Base-by-base conservation (phyloP, 257 asterid species). In the Hygrophila difformis region DNA sequence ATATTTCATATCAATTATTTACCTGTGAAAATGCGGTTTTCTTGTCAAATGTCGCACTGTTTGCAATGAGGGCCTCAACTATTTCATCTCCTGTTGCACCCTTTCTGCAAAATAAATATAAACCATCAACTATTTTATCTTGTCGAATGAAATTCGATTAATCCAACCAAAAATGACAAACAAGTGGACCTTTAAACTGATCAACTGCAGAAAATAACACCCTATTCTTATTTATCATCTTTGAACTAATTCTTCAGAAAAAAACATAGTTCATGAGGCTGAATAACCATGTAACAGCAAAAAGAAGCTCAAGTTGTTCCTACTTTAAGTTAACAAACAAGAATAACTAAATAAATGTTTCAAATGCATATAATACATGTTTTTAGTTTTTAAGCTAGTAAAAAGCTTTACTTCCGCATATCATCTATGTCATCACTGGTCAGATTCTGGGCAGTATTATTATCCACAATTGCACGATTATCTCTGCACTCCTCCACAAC, bases 1-100 rank as follows among this genome's bases (percentile, higher is more conserved):
- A 18, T 28, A 46, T 18, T 9, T 23, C 15, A 41, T 13, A 49
- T 6, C 9, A 33, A 43, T 39, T 38, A 31, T 26, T 38, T 59
- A 89, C 96, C 75, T 89, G 98, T 7, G 96, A 89, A 76, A 82
- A 89, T 34, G 75, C 77, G n/a, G 98, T 89, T 63, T 89, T 89
- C 66, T 79, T 89, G 23, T 82, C 96, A 72, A 79, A 89, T 39
- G 98, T 82, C 41, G 96, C 81, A 65, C 96, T 85, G 59, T 85
- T 82, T 53, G 84, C 79, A 71, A 89, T 77, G 39, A 89, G 84
- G 38, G 98, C 98, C 70, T 82, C 81, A 56, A 89, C 84, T 59
- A 89, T 89, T 54, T 82, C 88, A 56, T 54, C 70, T 51, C 96
- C 98, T 41, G 76, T 69, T 13, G 68, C 92, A 39, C 96, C 94